Evolutionary conservation across 2,329 filamentous ascomycete genomes (phyloP), one percentile per base, ranked within the genome.

Genomic region (Hortaea sp.): DNA sequence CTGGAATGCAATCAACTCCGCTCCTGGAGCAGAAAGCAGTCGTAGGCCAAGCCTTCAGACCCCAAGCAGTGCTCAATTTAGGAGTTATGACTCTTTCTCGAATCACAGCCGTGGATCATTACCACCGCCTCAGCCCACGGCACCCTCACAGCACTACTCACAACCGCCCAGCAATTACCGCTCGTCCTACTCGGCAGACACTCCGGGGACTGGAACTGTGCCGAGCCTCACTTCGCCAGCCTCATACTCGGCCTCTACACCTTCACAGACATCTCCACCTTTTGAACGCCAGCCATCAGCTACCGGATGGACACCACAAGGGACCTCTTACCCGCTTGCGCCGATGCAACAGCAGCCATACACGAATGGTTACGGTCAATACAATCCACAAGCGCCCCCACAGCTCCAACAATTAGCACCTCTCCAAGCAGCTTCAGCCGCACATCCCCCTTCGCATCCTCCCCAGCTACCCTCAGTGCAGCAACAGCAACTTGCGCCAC

Each of bases 1-100:
- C 3, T 68, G 65, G 66, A 67, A 64, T 42, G 65, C 66, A 9
- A 67, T 68, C 54, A 68, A 68, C 39, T 43, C 58, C 48, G 49
- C 41, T 38, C 54, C 49, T 12, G 60, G 60, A 9, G 57, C 60
- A 30, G 43, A 50, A n/a, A 47, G 53, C 6, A 56, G 47, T 43
- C 55, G 53, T 29, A 55, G 50, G 28, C 50, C 49, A 10, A 55
- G 46, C 51, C 53, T 52, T 10, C 50, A 57, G 4, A 54, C 53
- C 13, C 50, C 53, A 4, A 53, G 43, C 27, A 60, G 52, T 38
- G 56, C 52, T 13, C 51, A 50, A 6, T 61, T 60, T 49, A 45
- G 58, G 32, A 58, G 51, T 45, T 61, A 61, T 39, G 58, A 61
- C 11, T 45, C 58, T 13, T 57, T 58, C 41, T 42, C 54, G n/a